Evolutionary conservation across 257 asterid species (phyloP).

Genomic region (Anisodus acutangulus): DNA sequence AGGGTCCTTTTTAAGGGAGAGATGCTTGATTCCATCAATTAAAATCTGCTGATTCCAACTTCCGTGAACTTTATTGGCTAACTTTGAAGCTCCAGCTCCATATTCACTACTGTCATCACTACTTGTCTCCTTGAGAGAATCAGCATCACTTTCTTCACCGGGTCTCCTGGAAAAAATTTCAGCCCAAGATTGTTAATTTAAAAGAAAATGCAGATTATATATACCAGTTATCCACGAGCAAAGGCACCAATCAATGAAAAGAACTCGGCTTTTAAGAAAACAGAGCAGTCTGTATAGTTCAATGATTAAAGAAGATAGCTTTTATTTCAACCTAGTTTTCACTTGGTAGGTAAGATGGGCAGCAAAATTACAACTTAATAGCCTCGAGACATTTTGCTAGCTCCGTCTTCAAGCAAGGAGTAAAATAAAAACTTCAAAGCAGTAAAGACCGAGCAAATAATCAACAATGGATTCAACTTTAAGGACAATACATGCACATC

Average conservation of each 20-base stretch:
- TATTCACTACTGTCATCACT: constrained; percentile 72
- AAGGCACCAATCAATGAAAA: constrained; percentile 4
- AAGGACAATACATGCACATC: constrained; percentile 6
- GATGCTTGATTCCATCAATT: constrained; percentile 46
- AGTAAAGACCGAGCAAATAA: not conserved
- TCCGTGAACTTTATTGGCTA: constrained; percentile 42
- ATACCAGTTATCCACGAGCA: not conserved
- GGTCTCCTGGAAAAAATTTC: constrained; percentile 59
- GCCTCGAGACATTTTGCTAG: not conserved
- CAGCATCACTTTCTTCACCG: constrained; percentile 81
- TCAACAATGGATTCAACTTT: constrained; percentile 12
- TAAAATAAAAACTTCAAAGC: constrained; percentile 17
- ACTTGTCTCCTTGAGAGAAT: constrained; percentile 76
- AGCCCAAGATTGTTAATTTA: constrained; percentile 23
- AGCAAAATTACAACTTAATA: not conserved
- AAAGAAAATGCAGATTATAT: not conserved
- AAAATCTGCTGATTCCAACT: constrained; percentile 46
- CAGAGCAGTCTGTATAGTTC: not conserved
- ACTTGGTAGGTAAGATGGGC: constrained; percentile 12
- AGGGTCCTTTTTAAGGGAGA: constrained; percentile 44
- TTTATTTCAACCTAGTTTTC: constrained; percentile 1
- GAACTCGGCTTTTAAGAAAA: constrained; percentile 25
- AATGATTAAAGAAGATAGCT: not conserved
- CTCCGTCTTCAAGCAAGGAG: not conserved
- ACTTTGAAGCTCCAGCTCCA: constrained; percentile 48